Evolutionary conservation across 2,329 filamentous ascomycete genomes (phyloP).

Genomic region (Aspergillus costaricaensis): DNA sequence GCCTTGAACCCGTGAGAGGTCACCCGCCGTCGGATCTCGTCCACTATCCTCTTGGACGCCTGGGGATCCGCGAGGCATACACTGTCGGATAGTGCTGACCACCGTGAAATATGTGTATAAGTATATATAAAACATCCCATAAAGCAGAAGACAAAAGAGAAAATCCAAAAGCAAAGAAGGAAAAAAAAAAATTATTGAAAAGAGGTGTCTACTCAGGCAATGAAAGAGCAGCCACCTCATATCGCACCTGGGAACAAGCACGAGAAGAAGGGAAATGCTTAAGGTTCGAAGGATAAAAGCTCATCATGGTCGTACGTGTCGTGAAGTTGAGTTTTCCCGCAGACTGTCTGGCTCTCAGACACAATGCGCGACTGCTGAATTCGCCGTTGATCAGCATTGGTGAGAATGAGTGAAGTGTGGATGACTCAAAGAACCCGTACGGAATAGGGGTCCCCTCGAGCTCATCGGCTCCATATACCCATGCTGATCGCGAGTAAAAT

Average conservation of each 20-base stretch:
- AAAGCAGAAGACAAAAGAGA: too few species aligned
- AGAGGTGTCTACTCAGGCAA: background rate
- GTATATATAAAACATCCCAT: slow-evolving; percentile 14
- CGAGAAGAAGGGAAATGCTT: background rate
- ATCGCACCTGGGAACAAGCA: background rate
- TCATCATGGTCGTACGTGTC: slow-evolving; percentile 27
- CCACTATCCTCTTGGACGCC: background rate
- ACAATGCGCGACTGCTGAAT: background rate
- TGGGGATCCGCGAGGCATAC: background rate
- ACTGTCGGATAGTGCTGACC: background rate
- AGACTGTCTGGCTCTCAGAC: background rate
- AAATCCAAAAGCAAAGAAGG: background rate
- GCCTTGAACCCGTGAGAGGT: slow-evolving; percentile 10
- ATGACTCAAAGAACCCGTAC: slow-evolving; percentile 35
- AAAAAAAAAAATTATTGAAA: background rate
- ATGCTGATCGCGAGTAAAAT: slow-evolving; percentile 19
- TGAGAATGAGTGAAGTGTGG: slow-evolving; percentile 24
- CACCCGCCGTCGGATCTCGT: background rate
- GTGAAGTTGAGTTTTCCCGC: slow-evolving; percentile 19
- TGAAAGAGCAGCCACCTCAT: background rate
- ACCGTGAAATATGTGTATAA: slow-evolving; percentile 26
- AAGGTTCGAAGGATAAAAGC: slow-evolving; percentile 14
- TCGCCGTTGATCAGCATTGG: background rate
- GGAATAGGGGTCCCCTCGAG: slow-evolving; percentile 29
- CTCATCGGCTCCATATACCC: slow-evolving; percentile 22